Percentiles rank a stretch among this genome's conserved stretches.
phyloP scores from a whole-genome alignment of 2,329 filamentous ascomycete species.

The Pseudogymnoascus sp. region DNA sequence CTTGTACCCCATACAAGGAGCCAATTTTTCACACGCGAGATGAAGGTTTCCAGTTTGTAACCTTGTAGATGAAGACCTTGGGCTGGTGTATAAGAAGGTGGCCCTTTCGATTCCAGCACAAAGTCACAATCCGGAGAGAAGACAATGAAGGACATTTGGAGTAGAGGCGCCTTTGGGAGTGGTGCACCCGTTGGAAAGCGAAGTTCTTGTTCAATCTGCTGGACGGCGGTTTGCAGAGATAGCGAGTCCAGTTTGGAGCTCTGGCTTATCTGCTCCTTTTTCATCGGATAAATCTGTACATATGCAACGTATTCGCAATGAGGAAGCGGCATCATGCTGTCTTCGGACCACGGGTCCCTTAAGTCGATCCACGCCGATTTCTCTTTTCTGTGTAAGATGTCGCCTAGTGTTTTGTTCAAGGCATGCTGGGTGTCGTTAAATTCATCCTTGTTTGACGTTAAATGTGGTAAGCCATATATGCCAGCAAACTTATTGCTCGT shows the following conservation, averaged over 20 bases:
- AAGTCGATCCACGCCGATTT: slow-evolving; percentile 43
- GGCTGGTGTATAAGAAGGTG: slow-evolving; percentile 43
- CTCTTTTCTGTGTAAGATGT: slow-evolving; percentile 59
- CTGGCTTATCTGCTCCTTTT: neutral
- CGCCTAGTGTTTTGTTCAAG: slow-evolving; percentile 64
- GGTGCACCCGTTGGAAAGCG: slow-evolving; percentile 53
- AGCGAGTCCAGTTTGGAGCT: neutral
- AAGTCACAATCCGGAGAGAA: slow-evolving; percentile 63
- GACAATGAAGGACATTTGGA: slow-evolving; percentile 55
- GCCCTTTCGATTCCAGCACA: slow-evolving; percentile 57
- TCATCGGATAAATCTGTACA: slow-evolving; percentile 56
- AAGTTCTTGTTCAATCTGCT: slow-evolving; percentile 54
- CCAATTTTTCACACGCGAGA: slow-evolving; percentile 51
- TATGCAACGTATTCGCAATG: slow-evolving; percentile 89
- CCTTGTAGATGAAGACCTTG: slow-evolving; percentile 51
- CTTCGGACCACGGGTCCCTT: slow-evolving; percentile 66
- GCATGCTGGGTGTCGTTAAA: slow-evolving; percentile 53
- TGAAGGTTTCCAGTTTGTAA: slow-evolving; percentile 52
- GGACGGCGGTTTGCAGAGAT: slow-evolving; percentile 32
- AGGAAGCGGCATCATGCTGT: slow-evolving; percentile 52
- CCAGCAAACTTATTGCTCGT: slow-evolving; percentile 93
- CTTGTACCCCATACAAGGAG: slow-evolving; percentile 47
- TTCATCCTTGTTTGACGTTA: slow-evolving; percentile 53
- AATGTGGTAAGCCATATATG: slow-evolving; percentile 79
- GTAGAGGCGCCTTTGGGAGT: slow-evolving; percentile 41